Conservation (phyloP, 257 asterid species). For the Scutellaria galericulata region DNA sequence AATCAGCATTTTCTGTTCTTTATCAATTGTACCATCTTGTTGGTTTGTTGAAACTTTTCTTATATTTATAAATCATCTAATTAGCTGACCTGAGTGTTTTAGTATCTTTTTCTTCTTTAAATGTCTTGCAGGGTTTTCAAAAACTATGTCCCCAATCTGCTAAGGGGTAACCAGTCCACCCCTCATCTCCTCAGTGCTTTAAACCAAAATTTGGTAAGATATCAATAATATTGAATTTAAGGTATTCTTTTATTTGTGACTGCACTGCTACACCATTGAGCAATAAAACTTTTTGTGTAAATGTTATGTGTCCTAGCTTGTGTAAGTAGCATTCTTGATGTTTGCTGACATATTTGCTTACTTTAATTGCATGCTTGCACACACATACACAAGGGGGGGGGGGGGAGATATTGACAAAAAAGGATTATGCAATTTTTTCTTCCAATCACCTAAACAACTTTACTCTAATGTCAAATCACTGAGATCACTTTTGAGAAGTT, state of each 20-base stretch:
- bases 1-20: slow-evolving; percentile 11
- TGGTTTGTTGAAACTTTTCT: slow-evolving; percentile 10
- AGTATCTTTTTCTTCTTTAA: slow-evolving; percentile 21
- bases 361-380: not conserved
- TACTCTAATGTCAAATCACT: slow-evolving; percentile 13
- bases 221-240: slow-evolving; percentile 25
- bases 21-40: slow-evolving; percentile 8
- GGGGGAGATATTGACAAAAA: not conserved
- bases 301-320: slow-evolving; percentile 6
- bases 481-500: slow-evolving; percentile 5
- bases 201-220: slow-evolving; percentile 71
- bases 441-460: not conserved
- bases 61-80: slow-evolving; percentile 12
- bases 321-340: slow-evolving; percentile 27
- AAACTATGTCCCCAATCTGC: slow-evolving; percentile 71
- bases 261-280: slow-evolving; percentile 14
- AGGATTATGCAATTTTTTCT: slow-evolving; percentile 4
- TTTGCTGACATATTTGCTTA: not conserved
- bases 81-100: slow-evolving; percentile 21
- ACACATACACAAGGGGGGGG: not conserved
- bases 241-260: slow-evolving; percentile 21
- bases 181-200: slow-evolving; percentile 58
- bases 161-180: slow-evolving; percentile 60
- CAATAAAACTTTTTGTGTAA: slow-evolving; percentile 10
- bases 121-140: slow-evolving; percentile 78